Base-by-base conservation (phyloP, 1,139 yeast species). In the Kluyveromyces sp. region DNA sequence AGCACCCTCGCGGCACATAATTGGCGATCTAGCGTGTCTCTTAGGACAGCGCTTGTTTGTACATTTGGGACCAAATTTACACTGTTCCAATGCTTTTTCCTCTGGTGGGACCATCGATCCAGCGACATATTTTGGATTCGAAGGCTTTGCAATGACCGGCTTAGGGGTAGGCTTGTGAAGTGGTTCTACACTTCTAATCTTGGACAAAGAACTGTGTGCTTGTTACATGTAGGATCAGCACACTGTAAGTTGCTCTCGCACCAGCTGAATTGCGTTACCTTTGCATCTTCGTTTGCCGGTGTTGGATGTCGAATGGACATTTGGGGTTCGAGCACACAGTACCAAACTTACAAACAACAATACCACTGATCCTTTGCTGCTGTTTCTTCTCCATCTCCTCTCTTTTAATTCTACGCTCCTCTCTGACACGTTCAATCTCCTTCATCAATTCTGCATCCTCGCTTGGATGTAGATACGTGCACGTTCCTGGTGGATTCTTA, bases 301-400 rank as follows among this genome's bases (percentile, higher is more conserved):
- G 96, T 86, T 42, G 96, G 96, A 61, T 88, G 96, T 30, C 96
- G 69, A 82, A 87, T 28, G 89, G 88, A 69, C 96, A 88, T 52
- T 77, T 67, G 50, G 81, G 88, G 59, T 84, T 85, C 31, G 84
- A 72, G 66, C 96, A 88, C 45, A 79, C 68, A 32, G 75, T 71
- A 36, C 92, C 94, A 65, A 77, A 88, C 63, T 83, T 84, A 70
- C 96, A 88, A 37, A 82, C 60, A 4, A 78, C 75, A 49, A 79
- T 73, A 40, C 81, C 78, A 41, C 43, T 41, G 4, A 41, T 8
- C 21, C 69, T 63, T 50, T 62, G 70, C 52, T 53, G 63, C 39
- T 59, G 63, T 49, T 61, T 65, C 49, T 64, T 66, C 52, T 58
- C 54, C 15, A 62, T 54, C 48, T 63, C 66, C 49, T 57, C 64